Evolutionary conservation across 306 rosid species (phyloP), one percentile per base, ranked within the genome.

Genomic region (Castanopsis chinensis): DNA sequence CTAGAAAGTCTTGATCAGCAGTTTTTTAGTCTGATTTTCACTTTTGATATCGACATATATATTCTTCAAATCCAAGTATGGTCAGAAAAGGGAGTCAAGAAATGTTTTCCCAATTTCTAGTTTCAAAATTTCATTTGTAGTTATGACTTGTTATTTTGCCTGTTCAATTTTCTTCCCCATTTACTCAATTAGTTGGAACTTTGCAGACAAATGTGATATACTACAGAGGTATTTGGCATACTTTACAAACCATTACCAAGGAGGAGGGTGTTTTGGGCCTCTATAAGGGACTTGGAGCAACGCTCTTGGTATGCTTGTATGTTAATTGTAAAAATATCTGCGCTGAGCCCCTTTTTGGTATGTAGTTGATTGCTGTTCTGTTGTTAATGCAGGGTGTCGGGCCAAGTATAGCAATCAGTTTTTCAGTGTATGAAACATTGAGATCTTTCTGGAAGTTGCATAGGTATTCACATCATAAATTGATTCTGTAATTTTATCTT

Each of bases 201-300:
- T 81, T 86, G 88, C 92, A 96, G 99, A 96, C 96, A 43, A 91
- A 90, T 10, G 85, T 78, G 77, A 84, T 82, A 20, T 93, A 96
- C 83, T 96, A 93, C 76, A 87, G 85, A 88, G 98, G 98, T 75
- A 90, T 96, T 59, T 79, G 88, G 78, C 97, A 96, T 83, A 83
- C 99, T 54, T 68, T 96, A 82, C 89, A 55, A 69, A 96, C 99
- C 51, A 96, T 96, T 72, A 43, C 78, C 83, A 87, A 80, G 73
- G 99, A 96, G 13, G 99, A 96, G 90, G 99, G 99, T 56, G 19
- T 93, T 71, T 65, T 86, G 57, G 97, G 97, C 53, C 97, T 96
- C 33, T 96, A 96, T 80, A 93, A 93, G 84, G 99, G 99, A 81
- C 98, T 96, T 51, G 99, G 99, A 86, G 92, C 99, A 56, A 93